Base-by-base conservation (phyloP, 805 yeast genomes). In the Naumovozyma baii region DNA sequence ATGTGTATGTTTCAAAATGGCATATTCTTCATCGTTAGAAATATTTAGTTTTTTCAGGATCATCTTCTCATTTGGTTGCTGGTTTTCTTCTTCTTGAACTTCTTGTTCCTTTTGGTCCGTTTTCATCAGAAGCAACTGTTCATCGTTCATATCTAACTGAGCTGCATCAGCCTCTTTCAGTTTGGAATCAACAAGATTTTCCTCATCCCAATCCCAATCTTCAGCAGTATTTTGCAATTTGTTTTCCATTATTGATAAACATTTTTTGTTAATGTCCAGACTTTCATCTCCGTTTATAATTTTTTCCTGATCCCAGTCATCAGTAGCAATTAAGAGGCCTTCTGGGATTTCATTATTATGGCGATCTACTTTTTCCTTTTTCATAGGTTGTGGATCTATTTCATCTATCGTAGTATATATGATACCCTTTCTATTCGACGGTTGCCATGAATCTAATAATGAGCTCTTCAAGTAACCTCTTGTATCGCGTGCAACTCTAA, bases 11-110 rank as follows among this genome's bases (percentile, higher is more conserved):
- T 82, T 83, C 48, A 92, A 67, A 39, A 81, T 63, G 42, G 85
- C 94, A 59, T 92, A 92, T 33, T 81, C 83, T 33, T 74, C 72
- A 61, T 92, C 98, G 61, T 92, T 92, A 5, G 96, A 87, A 31
- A 90, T 72, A 57, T 84, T 83, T 62, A 83, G 86, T 47, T 82
- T 80, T 42, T 69, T 58, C 29, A 72, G 70, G 16, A 85, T 51
- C 20, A 68, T 55, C 44, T 70, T 71, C 35, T 79, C 83, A 42
- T 66, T 72, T 18, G 47, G 38, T 14, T 39, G 14, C 43, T 29
- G 26, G 13, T n/a, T 43, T 51, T 12, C 29, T 7, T 22, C 26
- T 22, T 22, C 26, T 22, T n/a, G n/a, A n/a, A n/a, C n/a, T n/a
- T n/a, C n/a, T 15, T 10, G n/a, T 31, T 16, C 14, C 15, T 3